Percentiles rank a stretch among this genome's conserved stretches.
Evolutionary conservation across 805 yeast genomes (phyloP).

Genomic region (Candida nitratophila): DNA sequence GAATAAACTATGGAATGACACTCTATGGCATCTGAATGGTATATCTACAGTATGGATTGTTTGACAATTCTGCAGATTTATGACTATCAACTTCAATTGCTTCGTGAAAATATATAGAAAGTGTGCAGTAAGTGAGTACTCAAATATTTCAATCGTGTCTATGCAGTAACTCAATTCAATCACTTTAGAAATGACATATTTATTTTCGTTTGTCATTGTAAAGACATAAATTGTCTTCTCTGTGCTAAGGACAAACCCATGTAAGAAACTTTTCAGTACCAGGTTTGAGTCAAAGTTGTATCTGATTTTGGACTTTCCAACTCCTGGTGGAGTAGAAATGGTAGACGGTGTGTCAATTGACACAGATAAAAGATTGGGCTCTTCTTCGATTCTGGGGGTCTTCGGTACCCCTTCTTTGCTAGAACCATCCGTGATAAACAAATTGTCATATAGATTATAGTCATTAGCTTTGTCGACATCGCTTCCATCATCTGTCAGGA

Average conservation of each 20-base stretch:
- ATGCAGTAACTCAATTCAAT: neutral
- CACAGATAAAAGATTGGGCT: neutral
- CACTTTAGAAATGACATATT: neutral
- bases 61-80: neutral
- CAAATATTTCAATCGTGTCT: neutral
- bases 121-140: neutral
- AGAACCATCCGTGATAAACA: neutral
- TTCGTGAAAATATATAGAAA: neutral
- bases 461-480: neutral
- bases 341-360: neutral
- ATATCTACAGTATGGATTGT: neutral
- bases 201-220: neutral
- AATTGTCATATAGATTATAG: neutral
- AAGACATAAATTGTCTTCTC: neutral
- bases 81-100: neutral
- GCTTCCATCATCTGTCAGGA: neutral
- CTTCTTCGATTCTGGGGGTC: neutral
- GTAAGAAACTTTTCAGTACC: neutral
- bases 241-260: neutral
- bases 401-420: neutral
- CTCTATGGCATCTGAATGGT: neutral
- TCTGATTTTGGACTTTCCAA: neutral
- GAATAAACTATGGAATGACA: neutral
- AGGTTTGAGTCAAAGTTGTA: neutral
- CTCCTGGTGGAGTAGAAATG: neutral